These are phyloP conservation scores for Gypsophila paniculata DNA, from an alignment of 179 eudicot species.

Conservation along the genomic window DNA sequence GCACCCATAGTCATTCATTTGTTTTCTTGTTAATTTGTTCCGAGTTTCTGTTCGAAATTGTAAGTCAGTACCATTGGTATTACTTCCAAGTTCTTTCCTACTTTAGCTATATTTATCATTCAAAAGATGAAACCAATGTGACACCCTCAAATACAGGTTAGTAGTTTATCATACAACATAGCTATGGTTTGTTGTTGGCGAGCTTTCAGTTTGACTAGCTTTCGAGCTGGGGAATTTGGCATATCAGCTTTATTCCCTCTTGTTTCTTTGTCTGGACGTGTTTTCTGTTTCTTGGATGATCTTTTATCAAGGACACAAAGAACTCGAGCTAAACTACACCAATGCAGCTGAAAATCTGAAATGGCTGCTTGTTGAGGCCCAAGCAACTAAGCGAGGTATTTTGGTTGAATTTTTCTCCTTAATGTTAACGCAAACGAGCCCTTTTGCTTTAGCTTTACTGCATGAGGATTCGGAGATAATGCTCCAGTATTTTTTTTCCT, in stretches of 20 bases:
- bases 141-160: neutral
- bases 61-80: neutral
- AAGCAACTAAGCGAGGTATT: neutral
- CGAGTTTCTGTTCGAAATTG: neutral
- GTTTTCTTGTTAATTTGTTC: neutral
- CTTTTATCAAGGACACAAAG: neutral
- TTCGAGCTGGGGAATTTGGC: neutral
- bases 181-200: neutral
- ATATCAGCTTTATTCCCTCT: neutral
- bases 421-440: neutral
- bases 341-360: neutral
- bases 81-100: no score
- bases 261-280: conserved; percentile 8
- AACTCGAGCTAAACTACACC: neutral
- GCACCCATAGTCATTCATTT: neutral
- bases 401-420: neutral
- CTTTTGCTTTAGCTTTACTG: neutral
- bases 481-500: neutral
- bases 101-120: no score
- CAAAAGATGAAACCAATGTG: neutral
- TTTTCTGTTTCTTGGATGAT: neutral
- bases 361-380: conserved; percentile 10
- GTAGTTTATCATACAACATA: neutral
- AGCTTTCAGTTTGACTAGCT: neutral
- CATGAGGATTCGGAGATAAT: neutral